Evolutionary conservation across 805 yeast genomes (phyloP).

Genomic region (Tetrapisispora nanseiensis): DNA sequence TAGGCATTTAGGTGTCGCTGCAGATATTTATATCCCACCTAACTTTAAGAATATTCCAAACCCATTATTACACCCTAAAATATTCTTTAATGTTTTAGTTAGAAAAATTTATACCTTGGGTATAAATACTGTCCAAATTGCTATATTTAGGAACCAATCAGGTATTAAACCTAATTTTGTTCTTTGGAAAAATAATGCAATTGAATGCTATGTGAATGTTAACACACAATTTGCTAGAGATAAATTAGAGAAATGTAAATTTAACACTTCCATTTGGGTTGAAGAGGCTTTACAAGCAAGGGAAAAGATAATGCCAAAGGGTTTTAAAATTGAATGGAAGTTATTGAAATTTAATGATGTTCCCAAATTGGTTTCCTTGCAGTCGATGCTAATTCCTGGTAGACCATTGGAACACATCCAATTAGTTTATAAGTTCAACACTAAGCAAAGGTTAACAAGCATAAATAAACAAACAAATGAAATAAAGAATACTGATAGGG

Average conservation of each 20-base stretch:
- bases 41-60: constrained; percentile 38
- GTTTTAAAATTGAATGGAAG: constrained; percentile 63
- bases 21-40: constrained; percentile 44
- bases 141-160: constrained; percentile 58
- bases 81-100: constrained; percentile 37
- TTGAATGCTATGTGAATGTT: constrained; percentile 65
- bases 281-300: constrained; percentile 47
- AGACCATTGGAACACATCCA: constrained; percentile 47
- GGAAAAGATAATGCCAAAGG: constrained; percentile 45
- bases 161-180: constrained; percentile 55
- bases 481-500: constrained; percentile 40
- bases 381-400: constrained; percentile 53
- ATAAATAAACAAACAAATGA: constrained; percentile 37
- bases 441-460: constrained; percentile 48
- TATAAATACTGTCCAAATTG: constrained; percentile 59
- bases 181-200: constrained; percentile 79
- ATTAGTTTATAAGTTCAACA: constrained; percentile 52
- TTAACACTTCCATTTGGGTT: constrained; percentile 50
- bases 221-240: constrained; percentile 69
- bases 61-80: constrained; percentile 33
- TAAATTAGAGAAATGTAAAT: constrained; percentile 38
- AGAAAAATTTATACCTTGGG: constrained; percentile 57
- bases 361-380: constrained; percentile 67
- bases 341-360: constrained; percentile 54
- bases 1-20: constrained; percentile 33